Percentiles rank a stretch among this genome's conserved stretches.
Evolutionary conservation across 805 yeast genomes (phyloP).

Genomic region (Kockiozyma suomiensis): DNA sequence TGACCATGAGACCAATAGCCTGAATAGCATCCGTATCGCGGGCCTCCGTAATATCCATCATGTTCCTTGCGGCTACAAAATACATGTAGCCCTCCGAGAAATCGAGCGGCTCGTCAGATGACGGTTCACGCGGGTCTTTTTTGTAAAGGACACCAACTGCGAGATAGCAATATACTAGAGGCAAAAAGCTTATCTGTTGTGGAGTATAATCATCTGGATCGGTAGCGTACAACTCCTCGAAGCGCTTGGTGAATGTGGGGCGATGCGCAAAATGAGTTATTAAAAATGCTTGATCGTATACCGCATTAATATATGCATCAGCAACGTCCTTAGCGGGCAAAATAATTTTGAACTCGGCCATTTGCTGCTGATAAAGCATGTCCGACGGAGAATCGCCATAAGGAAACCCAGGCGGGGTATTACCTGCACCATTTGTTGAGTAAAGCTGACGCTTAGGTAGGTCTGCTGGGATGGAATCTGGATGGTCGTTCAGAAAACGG

Average conservation of each 20-base stretch:
- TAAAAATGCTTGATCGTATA: constrained; percentile 87
- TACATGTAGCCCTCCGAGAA: constrained; percentile 69
- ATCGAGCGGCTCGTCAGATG: constrained; percentile 41
- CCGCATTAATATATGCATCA: constrained; percentile 65
- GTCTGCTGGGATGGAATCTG: constrained; percentile 32
- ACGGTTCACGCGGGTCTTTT: constrained; percentile 9
- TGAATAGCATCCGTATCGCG: constrained; percentile 81
- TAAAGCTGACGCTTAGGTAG: constrained; percentile 10
- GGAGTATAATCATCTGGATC: constrained; percentile 73
- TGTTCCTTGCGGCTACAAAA: constrained; percentile 75
- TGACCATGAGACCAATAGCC: constrained; percentile 80
- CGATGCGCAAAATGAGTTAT: constrained; percentile 83
- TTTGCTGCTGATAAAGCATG: constrained; percentile 5
- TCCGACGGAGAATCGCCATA: constrained; percentile 26
- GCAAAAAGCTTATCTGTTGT: constrained; percentile 72
- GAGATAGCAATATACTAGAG: constrained; percentile 80
- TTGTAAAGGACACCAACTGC: constrained; percentile 85
- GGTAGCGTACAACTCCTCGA: constrained; percentile 73
- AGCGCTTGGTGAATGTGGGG: constrained; percentile 73
- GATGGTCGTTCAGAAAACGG: constrained; percentile 29
- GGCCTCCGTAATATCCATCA: constrained; percentile 81
- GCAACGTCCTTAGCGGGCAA: constrained; percentile 79
- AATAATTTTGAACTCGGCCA: constrained; percentile 59
- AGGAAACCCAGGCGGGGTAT: constrained; percentile 3
- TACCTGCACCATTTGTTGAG: constrained; percentile 7